Evolutionary conservation across 2,329 filamentous ascomycete genomes (phyloP), one percentile per base, ranked within the genome.

Genomic region (Apiospora marii): DNA sequence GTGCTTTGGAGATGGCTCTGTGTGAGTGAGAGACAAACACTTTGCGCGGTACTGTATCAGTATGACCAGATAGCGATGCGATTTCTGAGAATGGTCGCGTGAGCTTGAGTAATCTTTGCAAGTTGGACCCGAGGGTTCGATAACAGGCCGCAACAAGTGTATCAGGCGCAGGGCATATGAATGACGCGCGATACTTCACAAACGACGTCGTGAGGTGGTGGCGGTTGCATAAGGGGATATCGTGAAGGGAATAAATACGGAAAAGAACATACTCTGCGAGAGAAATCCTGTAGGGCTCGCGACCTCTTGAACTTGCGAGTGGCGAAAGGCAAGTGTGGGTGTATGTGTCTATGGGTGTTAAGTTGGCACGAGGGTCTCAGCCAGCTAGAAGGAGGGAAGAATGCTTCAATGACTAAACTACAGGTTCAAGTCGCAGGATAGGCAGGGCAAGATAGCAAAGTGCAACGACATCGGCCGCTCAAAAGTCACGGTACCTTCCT

Each of bases 381-480:
- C 10, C 37, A 41, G 53, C 3, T 2, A 6, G 7, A 34, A 61
- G 2, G 53, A 34, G 14, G 27, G 19, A 61, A 61, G 53, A 61
- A 61, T 4, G 22, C 30, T 37, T 14, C 16, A 41, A 37, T 19
- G 46, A 24, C 44, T 22, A 19, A 41, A 24, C 8, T 34, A 30
- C 34, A 19, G 43, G 34, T 70, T 46, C 53, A 37, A 70, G 68
- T 61, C 19, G 53, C 53, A 10, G 19, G 30, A n/a, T n/a, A 61
- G 53, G 30, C n/a, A 61, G 16, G 53, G 30, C 30, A 61, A 61
- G 53, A 61, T 61, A 13, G 53, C 30, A 37, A 37, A 37, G 30
- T 61, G 27, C 19, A 16, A 61, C 16, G 16, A 22, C 30, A 61
- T 61, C 2, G 37, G 3, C 30, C 53, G 53, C 30, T 61, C 19